A percentile compares a stretch with the other conserved stretches of the same genome.
These are phyloP conservation scores for Auriscalpium microsporum DNA, from an alignment of 768 basidiomycete species.

Conservation along the genomic window DNA sequence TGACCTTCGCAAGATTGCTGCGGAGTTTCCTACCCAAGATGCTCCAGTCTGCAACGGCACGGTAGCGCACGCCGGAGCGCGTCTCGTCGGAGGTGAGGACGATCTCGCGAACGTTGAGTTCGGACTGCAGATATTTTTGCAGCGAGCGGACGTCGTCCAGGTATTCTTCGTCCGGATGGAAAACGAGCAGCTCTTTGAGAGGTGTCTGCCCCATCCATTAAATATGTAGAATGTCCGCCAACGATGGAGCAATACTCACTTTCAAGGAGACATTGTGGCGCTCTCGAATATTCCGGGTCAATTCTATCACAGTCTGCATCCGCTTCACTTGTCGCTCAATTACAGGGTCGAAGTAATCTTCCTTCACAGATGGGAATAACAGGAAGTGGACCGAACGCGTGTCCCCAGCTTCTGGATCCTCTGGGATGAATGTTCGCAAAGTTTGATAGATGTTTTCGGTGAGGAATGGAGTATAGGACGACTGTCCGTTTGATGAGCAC, in stretches of 20 bases:
- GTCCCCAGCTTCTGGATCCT: constrained; percentile 61
- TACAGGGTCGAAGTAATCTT: constrained; percentile 88
- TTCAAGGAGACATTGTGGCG: constrained; percentile 81
- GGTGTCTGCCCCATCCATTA: constrained; percentile 53
- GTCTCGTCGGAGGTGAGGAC: constrained; percentile 85
- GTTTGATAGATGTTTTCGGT: constrained; percentile 96
- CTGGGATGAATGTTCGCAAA: constrained; percentile 76
- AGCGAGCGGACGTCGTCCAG: constrained; percentile 79
- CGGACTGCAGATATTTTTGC: constrained; percentile 83
- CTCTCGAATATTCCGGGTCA: constrained; percentile 84
- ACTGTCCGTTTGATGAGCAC: constrained; percentile 37
- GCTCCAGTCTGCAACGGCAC: constrained; percentile 91
- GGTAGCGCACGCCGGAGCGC: constrained; percentile 81
- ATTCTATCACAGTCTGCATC: constrained; percentile 92
- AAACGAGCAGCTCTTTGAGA: constrained; percentile 84
- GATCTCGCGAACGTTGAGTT: constrained; percentile 90
- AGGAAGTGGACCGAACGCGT: constrained; percentile 93
- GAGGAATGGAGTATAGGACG: constrained; percentile 96
- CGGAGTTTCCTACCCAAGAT: constrained; percentile 89
- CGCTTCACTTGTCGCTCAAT: constrained; percentile 93
- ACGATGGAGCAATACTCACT: constrained; percentile 34
- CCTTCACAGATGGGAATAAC: constrained; percentile 85
- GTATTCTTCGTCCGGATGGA: constrained; percentile 82
- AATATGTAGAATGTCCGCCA: neutral
- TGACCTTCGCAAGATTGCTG: constrained; percentile 84